phyloP scores from a whole-genome alignment of 768 basidiomycete species.

The Russula vinacea region DNA sequence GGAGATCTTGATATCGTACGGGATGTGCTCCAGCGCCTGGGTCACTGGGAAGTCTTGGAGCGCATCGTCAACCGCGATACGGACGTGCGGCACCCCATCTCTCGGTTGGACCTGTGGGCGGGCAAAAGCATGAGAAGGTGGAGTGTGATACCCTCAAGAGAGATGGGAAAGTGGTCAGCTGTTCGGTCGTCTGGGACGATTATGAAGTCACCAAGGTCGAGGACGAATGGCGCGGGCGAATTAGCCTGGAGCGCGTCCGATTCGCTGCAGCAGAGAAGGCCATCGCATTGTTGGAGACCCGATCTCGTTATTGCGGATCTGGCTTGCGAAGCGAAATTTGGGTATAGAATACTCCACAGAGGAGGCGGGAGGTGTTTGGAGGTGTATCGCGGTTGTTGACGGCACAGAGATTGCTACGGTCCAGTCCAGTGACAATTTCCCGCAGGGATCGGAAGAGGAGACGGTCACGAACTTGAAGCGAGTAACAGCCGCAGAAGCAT shows the following conservation, averaged over 20 bases:
- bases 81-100: slow-evolving; percentile 74
- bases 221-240: slow-evolving; percentile 49
- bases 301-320: slow-evolving; percentile 44
- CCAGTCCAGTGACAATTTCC: slow-evolving; percentile 47
- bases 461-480: slow-evolving; percentile 45
- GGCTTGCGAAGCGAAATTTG: slow-evolving; percentile 51
- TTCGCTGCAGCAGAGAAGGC: slow-evolving; percentile 65
- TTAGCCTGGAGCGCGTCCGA: slow-evolving; percentile 62
- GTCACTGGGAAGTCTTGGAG: slow-evolving; percentile 57
- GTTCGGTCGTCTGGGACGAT: slow-evolving; percentile 50
- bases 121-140: slow-evolving; percentile 45
- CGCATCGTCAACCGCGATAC: slow-evolving; percentile 62
- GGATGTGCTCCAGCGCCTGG: slow-evolving; percentile 49
- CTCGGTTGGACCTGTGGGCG: slow-evolving; percentile 62
- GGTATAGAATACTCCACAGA: slow-evolving; percentile 41
- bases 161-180: slow-evolving; percentile 47
- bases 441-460: slow-evolving; percentile 47
- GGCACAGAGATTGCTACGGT: slow-evolving; percentile 46
- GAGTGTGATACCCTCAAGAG: slow-evolving; percentile 45
- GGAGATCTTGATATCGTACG: slow-evolving; percentile 54
- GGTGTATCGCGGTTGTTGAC: slow-evolving; percentile 51
- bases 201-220: slow-evolving; percentile 45
- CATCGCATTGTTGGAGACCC: slow-evolving; percentile 42
- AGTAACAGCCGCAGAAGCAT: slow-evolving; percentile 59
- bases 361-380: slow-evolving; percentile 43